phyloP scores from a whole-genome alignment of 805 yeast species.

The Saccharomycopsis fermentans region DNA sequence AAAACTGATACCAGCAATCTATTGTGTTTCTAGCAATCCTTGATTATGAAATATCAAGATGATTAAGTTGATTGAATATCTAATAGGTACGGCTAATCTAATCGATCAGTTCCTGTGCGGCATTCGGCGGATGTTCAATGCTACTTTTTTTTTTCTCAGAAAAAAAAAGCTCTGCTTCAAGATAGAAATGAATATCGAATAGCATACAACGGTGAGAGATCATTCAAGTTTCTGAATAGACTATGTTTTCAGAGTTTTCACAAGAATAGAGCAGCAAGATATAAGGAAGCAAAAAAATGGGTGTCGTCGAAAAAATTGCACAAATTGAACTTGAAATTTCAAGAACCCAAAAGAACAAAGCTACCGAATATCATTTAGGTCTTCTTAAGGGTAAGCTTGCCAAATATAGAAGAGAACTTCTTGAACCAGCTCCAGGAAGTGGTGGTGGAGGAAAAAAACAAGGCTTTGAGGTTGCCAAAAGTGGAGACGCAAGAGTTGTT shows the following conservation, averaged over 20 bases:
- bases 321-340: conserved; percentile 90
- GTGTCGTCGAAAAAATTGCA: conserved; percentile 58
- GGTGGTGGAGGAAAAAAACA: conserved; percentile 66
- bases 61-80: too few relatives aligned
- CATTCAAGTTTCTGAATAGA: too few relatives aligned
- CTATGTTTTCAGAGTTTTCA: neutral
- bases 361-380: conserved; percentile 95
- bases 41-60: too few relatives aligned
- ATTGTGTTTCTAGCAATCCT: too few relatives aligned
- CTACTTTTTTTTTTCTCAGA: too few relatives aligned
- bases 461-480: conserved; percentile 89
- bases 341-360: conserved; percentile 93
- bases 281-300: neutral
- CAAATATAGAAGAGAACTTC: conserved; percentile 76
- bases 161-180: too few relatives aligned
- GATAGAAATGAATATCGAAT: too few relatives aligned
- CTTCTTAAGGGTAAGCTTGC: conserved; percentile 91
- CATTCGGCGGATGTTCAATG: too few relatives aligned
- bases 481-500: conserved; percentile 94
- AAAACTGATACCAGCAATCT: too few relatives aligned
- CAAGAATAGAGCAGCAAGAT: neutral
- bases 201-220: too few relatives aligned
- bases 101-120: too few relatives aligned
- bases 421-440: conserved; percentile 74
- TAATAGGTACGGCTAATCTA: too few relatives aligned